Conservation (phyloP, 2,329 filamentous ascomycete species). For the Aspergillus fumigatus region DNA sequence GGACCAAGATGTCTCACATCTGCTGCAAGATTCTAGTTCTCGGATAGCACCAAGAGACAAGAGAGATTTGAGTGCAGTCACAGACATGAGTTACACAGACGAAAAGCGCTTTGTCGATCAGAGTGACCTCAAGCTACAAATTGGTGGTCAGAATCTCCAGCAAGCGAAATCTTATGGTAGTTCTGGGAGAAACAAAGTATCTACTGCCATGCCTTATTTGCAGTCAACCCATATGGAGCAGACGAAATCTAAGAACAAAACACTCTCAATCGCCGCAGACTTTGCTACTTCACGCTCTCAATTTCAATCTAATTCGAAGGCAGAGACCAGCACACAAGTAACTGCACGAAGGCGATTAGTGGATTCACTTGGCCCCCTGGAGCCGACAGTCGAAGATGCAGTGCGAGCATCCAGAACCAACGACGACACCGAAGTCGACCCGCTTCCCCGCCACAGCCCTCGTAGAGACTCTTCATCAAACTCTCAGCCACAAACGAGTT, state of each 20-base stretch:
- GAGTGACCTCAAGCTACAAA: neutral
- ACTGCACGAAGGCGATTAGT: conserved; percentile 31
- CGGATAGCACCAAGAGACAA: neutral
- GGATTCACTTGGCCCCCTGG: conserved; percentile 26
- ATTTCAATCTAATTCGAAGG: neutral
- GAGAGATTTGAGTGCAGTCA: neutral
- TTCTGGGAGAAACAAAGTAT: neutral
- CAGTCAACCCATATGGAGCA: neutral
- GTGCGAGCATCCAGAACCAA: neutral
- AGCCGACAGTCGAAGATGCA: neutral
- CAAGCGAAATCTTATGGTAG: neutral
- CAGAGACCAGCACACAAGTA: conserved; percentile 9
- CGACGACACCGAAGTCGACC: neutral
- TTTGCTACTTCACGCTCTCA: neutral
- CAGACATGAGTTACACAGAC: neutral
- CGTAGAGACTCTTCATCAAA: neutral
- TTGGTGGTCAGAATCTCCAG: neutral
- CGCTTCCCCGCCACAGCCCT: neutral
- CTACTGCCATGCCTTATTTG: neutral
- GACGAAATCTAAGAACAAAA: neutral
- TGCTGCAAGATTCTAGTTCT: neutral
- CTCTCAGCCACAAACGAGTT: neutral
- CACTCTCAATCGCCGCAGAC: neutral
- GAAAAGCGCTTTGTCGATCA: neutral
- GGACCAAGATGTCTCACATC: neutral